phyloP scores from a whole-genome alignment of 176 grass and related monocot species.

The Triticum timopheevii region DNA sequence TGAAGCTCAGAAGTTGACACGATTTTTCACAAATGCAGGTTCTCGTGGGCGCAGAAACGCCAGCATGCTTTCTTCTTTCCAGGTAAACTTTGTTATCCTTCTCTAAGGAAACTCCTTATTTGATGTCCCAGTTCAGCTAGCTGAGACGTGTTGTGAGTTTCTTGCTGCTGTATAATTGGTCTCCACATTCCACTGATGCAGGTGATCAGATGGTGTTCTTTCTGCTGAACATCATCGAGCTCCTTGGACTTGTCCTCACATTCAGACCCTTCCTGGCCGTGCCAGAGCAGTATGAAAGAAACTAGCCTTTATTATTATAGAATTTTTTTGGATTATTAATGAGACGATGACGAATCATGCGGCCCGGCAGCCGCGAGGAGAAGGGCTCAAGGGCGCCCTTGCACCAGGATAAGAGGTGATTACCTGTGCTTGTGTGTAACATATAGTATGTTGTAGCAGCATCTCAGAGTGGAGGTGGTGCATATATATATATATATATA shows the following conservation, averaged over 20 bases:
- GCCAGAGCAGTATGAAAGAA: constrained; percentile 9
- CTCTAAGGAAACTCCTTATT: neutral
- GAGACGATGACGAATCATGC: constrained; percentile 8
- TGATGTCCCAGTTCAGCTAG: neutral
- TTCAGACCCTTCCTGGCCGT: constrained; percentile 62
- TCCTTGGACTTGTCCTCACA: constrained; percentile 56
- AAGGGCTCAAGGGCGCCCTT: constrained; percentile 5
- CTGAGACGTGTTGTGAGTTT: neutral
- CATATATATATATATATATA: neutral
- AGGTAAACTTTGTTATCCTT: constrained; percentile 27
- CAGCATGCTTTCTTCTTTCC: constrained; percentile 66
- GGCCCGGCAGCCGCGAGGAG: neutral
- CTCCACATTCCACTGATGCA: constrained; percentile 1
- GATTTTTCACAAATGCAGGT: constrained; percentile 40
- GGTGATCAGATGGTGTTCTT: constrained; percentile 83
- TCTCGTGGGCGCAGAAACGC: constrained; percentile 82
- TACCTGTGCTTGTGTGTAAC: neutral
- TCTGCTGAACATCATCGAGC: constrained; percentile 52
- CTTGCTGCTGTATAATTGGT: neutral
- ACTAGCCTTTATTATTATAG: neutral
- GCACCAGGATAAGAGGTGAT: neutral
- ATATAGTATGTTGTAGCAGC: neutral
- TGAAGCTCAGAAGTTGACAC: neutral
- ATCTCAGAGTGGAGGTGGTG: neutral
- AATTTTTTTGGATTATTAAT: neutral